A percentile compares a stretch with the other conserved stretches of the same genome.
Evolutionary conservation across 768 basidiomycete species (phyloP).

Genomic region (Mycena pura): DNA sequence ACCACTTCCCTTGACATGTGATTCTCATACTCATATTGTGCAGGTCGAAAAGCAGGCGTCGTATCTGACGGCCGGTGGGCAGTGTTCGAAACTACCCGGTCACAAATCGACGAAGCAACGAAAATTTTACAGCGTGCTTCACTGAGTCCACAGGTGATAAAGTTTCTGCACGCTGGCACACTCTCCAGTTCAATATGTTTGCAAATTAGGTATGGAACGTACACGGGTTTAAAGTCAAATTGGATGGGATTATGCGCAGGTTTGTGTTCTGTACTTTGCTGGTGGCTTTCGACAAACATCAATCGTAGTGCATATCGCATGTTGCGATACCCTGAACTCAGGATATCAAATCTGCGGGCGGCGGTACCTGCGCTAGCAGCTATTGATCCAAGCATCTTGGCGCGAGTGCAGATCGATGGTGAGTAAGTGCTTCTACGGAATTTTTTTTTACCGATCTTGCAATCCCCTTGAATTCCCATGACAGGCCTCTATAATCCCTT

Average conservation of each 20-base stretch:
- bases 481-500: slow-evolving; percentile 68
- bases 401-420: slow-evolving; percentile 79
- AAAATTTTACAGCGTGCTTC: slow-evolving; percentile 41
- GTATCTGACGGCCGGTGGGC: slow-evolving; percentile 56
- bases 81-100: slow-evolving; percentile 40
- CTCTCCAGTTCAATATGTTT: neutral
- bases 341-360: slow-evolving; percentile 45
- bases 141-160: slow-evolving; percentile 51
- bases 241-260: slow-evolving; percentile 54
- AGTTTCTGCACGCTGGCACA: too few species aligned
- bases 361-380: slow-evolving; percentile 57
- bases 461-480: neutral
- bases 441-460: neutral
- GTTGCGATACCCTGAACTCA: slow-evolving; percentile 64
- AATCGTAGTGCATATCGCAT: slow-evolving; percentile 74
- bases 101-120: slow-evolving; percentile 43
- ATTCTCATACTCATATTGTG: neutral
- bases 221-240: slow-evolving; percentile 51
- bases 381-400: slow-evolving; percentile 58
- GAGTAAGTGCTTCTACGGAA: slow-evolving; percentile 26
- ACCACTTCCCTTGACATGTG: neutral
- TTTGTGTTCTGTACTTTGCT: slow-evolving; percentile 23
- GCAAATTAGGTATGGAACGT: slow-evolving; percentile 43
- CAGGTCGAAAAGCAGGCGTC: slow-evolving; percentile 51
- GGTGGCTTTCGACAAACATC: neutral